A percentile compares a stretch with the other conserved stretches of the same genome.
phyloP scores from a whole-genome alignment of 2,329 filamentous ascomycete species.

The Trichoderma polysporum region DNA sequence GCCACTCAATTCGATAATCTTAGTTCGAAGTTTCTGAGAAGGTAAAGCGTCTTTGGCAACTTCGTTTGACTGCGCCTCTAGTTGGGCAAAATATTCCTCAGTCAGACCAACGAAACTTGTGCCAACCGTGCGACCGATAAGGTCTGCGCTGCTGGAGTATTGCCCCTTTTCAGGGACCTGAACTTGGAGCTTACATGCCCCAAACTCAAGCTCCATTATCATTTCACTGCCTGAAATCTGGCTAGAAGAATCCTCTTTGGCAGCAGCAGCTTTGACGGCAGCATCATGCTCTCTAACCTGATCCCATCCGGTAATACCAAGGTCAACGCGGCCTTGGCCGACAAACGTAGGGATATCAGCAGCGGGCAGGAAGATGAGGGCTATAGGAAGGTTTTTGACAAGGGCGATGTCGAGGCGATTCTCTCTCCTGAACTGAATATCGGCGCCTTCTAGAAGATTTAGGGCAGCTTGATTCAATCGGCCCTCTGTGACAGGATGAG shows the following conservation, averaged over 20 bases:
- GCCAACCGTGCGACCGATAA: slow-evolving; percentile 90
- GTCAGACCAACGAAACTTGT: slow-evolving; percentile 91
- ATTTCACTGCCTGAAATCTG: slow-evolving; percentile 69
- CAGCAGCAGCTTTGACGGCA: slow-evolving; percentile 47
- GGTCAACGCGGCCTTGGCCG: slow-evolving; percentile 86
- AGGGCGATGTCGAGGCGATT: slow-evolving; percentile 95
- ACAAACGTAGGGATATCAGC: slow-evolving; percentile 98
- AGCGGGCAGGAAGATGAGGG: slow-evolving; percentile 93
- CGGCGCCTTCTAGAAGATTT: slow-evolving; percentile 87
- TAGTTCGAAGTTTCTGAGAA: slow-evolving; percentile 66
- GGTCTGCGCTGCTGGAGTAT: slow-evolving; percentile 67
- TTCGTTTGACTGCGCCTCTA: slow-evolving; percentile 59
- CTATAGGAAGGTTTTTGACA: slow-evolving; percentile 94
- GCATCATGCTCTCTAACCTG: slow-evolving; percentile 90
- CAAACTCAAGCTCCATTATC: slow-evolving; percentile 87
- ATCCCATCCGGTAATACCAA: slow-evolving; percentile 93
- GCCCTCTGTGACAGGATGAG: slow-evolving; percentile 63
- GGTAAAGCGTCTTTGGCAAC: slow-evolving; percentile 27
- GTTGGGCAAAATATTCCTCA: slow-evolving; percentile 75
- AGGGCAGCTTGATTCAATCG: slow-evolving; percentile 84
- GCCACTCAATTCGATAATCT: slow-evolving; percentile 90
- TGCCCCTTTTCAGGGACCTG: slow-evolving; percentile 86
- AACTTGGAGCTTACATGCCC: slow-evolving; percentile 90
- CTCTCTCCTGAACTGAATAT: slow-evolving; percentile 95
- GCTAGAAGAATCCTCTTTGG: slow-evolving; percentile 50